Evolutionary conservation across 257 asterid genomes (phyloP).

Genomic region (Fraxinus anomala): DNA sequence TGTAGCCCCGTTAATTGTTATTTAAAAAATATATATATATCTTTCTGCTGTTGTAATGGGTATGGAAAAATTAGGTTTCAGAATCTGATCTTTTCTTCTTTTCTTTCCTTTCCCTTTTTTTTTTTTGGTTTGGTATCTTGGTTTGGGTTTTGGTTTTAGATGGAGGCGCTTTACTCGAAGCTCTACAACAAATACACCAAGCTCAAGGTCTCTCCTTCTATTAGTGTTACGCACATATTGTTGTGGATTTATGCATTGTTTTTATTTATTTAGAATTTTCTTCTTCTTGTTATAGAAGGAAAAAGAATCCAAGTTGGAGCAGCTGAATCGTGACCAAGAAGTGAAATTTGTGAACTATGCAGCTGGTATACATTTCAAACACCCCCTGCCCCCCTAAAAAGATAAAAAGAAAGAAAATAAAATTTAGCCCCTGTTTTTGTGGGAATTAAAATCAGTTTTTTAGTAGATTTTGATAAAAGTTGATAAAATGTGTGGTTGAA

Average conservation of each 20-base stretch:
- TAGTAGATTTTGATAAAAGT: too few species aligned
- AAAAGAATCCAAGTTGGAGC: constrained; percentile 60
- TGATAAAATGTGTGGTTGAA: too few species aligned
- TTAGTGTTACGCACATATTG: background rate
- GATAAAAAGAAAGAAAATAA: background rate
- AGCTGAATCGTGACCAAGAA: constrained; percentile 70
- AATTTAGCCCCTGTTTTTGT: background rate
- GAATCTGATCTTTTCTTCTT: background rate
- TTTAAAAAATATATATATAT: background rate
- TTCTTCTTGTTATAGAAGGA: constrained; percentile 47
- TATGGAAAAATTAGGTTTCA: background rate
- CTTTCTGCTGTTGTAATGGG: constrained; percentile 8
- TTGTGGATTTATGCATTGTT: background rate
- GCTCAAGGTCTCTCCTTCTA: constrained; percentile 53
- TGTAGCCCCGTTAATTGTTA: background rate
- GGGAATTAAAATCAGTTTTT: too few species aligned
- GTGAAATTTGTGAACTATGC: constrained; percentile 58
- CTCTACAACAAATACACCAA: constrained; percentile 58
- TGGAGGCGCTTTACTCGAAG: constrained; percentile 75
- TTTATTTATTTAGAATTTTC: background rate
- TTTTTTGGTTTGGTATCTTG: background rate
- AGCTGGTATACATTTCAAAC: constrained; percentile 44
- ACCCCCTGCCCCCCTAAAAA: background rate
- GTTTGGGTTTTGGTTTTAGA: constrained; percentile 32
- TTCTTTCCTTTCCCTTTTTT: too few species aligned